phyloP scores from a whole-genome alignment of 306 rosid species.

The Quercus aquifolioides region DNA sequence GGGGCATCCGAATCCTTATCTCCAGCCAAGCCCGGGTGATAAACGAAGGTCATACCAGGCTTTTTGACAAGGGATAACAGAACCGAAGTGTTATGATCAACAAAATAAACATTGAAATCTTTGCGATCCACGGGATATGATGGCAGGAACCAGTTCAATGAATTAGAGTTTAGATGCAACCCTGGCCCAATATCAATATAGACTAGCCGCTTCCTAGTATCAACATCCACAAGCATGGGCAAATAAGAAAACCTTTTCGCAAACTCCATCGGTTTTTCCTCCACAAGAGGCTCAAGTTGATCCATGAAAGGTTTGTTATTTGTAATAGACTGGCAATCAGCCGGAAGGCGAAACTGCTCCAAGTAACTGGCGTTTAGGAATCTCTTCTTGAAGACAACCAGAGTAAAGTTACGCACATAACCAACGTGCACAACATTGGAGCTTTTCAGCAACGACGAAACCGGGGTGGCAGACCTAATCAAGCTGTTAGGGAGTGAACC shows the following conservation, averaged over 20 bases:
- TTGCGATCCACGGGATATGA: slow-evolving; percentile 61
- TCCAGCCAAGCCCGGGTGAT: slow-evolving; percentile 78
- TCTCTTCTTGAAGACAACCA: slow-evolving; percentile 77
- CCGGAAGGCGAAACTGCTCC: slow-evolving; percentile 38
- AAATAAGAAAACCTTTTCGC: slow-evolving; percentile 40
- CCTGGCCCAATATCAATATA: slow-evolving; percentile 71
- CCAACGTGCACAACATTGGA: slow-evolving; percentile 67
- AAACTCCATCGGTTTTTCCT: slow-evolving; percentile 24
- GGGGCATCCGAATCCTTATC: background rate
- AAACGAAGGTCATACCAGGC: slow-evolving; percentile 81
- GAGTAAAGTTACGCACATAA: slow-evolving; percentile 36
- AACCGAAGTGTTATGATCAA: slow-evolving; percentile 69
- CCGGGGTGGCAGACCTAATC: slow-evolving; percentile 72
- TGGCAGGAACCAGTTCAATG: slow-evolving; percentile 55
- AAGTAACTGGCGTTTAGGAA: slow-evolving; percentile 34
- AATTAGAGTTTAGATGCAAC: slow-evolving; percentile 41
- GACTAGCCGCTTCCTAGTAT: slow-evolving; percentile 47
- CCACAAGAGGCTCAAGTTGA: slow-evolving; percentile 65
- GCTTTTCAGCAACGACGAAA: slow-evolving; percentile 61
- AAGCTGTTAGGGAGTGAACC: slow-evolving; percentile 41
- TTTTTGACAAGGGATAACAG: slow-evolving; percentile 53
- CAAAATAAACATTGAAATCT: slow-evolving; percentile 65
- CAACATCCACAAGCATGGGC: slow-evolving; percentile 56
- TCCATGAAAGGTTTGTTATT: slow-evolving; percentile 47
- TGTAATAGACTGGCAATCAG: slow-evolving; percentile 53